Percentiles rank a stretch among this genome's conserved stretches.
These are phyloP conservation scores for Hyaloscypha finlandica DNA, from an alignment of 495 filamentous ascomycete genomes.

Conservation along the genomic window DNA sequence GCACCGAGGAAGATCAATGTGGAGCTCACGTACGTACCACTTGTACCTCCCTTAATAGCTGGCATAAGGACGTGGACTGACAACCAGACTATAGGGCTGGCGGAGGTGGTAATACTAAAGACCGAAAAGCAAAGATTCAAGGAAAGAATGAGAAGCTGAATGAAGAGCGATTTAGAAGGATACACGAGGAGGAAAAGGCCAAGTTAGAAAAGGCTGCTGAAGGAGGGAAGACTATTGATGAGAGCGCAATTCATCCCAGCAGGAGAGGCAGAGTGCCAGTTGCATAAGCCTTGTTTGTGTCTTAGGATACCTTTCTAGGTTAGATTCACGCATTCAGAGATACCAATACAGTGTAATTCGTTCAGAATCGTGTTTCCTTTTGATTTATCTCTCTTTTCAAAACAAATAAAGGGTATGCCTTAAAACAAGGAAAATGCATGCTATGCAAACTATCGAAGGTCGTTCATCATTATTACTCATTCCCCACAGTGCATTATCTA, in stretches of 20 bases:
- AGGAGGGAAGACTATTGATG: conserved; percentile 36
- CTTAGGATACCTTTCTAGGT: neutral
- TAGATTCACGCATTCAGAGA: neutral
- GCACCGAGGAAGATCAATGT: conserved; percentile 79
- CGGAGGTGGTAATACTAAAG: conserved; percentile 77
- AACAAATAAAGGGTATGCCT: conserved; percentile 17
- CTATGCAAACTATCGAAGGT: conserved; percentile 15
- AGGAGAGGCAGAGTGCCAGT: conserved; percentile 49
- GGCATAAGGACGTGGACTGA: conserved; percentile 7
- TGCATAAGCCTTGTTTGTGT: neutral
- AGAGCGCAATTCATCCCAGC: conserved; percentile 58
- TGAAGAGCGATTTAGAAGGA: conserved; percentile 67
- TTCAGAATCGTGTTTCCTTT: neutral
- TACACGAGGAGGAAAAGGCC: conserved; percentile 48
- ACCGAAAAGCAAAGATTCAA: conserved; percentile 72
- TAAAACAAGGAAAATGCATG: conserved; percentile 9
- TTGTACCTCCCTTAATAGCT: neutral
- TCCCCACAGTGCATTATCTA: conserved; percentile 31
- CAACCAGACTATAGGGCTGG: conserved; percentile 54
- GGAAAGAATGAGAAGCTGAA: conserved; percentile 86
- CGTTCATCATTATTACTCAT: conserved; percentile 7
- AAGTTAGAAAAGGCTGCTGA: conserved; percentile 40
- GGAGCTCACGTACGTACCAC: conserved; percentile 73
- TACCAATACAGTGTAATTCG: neutral
- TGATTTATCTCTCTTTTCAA: neutral